These are phyloP conservation scores for Pythium aquatile DNA, from an alignment of 352 stramenopile species.

Conservation along the genomic window DNA sequence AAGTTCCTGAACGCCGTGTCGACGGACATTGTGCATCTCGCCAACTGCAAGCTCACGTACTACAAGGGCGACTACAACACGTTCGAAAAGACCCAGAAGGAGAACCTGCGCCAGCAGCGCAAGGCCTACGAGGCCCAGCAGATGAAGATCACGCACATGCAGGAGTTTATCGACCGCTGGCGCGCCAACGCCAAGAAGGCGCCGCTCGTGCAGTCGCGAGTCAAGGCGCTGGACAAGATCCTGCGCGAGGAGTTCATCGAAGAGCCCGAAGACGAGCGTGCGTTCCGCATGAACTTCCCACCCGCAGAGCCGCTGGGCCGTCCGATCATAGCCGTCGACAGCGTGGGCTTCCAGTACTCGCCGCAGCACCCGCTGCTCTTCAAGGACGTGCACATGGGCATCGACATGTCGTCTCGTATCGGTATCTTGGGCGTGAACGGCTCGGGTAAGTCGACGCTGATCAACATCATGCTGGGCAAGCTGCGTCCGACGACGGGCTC, in stretches of 20 bases:
- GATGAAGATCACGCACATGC: constrained; percentile 94
- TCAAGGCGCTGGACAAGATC: constrained; percentile 93
- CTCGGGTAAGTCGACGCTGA: constrained; percentile 94
- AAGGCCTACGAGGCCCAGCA: constrained; percentile 87
- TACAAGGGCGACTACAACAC: constrained; percentile 97
- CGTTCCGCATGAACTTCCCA: constrained; percentile 95
- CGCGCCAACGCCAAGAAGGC: constrained; percentile 73
- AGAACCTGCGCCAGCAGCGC: constrained; percentile 93
- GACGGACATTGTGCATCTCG: constrained; percentile 95
- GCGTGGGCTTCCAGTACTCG: constrained; percentile 75
- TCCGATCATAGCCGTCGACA: constrained; percentile 95
- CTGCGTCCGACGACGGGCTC: constrained; percentile 81
- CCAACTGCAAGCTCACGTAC: constrained; percentile 90
- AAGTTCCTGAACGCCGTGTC: constrained; percentile 96
- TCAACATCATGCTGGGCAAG: constrained; percentile 97
- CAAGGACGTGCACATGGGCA: constrained; percentile 94
- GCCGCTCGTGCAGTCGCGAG: constrained; percentile 94
- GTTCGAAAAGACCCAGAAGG: constrained; percentile 93
- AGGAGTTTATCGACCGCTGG: constrained; percentile 76
- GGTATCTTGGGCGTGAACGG: constrained; percentile 92
- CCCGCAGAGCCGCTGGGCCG: constrained; percentile 93
- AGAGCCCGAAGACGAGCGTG: constrained; percentile 90
- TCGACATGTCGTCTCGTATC: constrained; percentile 95
- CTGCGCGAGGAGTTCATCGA: constrained; percentile 88
- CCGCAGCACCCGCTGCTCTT: constrained; percentile 64